These are phyloP conservation scores for Phylloporus arenicola DNA, from an alignment of 768 basidiomycete species.

Conservation along the genomic window DNA sequence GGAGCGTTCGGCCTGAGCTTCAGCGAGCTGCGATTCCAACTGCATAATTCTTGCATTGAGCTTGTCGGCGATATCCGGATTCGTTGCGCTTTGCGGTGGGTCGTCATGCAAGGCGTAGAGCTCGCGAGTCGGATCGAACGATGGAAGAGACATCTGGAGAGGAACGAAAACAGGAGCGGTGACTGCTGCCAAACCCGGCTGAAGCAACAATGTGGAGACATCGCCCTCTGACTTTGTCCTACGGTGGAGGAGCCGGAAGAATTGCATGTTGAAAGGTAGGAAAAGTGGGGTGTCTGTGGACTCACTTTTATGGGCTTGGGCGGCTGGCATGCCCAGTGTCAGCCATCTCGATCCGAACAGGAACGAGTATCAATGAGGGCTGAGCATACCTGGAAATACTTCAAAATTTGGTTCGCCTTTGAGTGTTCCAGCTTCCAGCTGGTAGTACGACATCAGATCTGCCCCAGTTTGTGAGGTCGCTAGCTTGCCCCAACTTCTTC, in stretches of 20 bases:
- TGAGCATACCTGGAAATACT: too few species aligned
- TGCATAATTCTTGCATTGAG: conserved; percentile 8
- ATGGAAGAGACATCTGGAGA: conserved; percentile 16
- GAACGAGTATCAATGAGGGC: too few species aligned
- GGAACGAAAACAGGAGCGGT: conserved; percentile 22
- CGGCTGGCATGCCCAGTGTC: conserved; percentile 16
- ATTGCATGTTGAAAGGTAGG: conserved; percentile 32
- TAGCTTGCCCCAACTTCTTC: conserved; percentile 29
- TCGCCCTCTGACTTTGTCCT: conserved; percentile 43
- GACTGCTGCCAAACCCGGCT: not conserved
- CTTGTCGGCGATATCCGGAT: not conserved
- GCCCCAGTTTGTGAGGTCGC: too few species aligned
- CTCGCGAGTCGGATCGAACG: conserved; percentile 22
- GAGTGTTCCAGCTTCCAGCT: too few species aligned
- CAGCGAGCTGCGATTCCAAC: conserved; percentile 10
- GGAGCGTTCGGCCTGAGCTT: conserved; percentile 13
- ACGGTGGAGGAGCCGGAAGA: conserved; percentile 45
- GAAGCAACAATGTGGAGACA: conserved; percentile 23
- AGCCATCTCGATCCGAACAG: conserved; percentile 6
- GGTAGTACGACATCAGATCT: too few species aligned
- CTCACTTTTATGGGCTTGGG: conserved; percentile 14
- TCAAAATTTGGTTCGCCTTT: not conserved
- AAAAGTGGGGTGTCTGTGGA: not conserved
- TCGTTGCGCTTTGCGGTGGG: not conserved
- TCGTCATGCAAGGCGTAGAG: conserved; percentile 12